Base-by-base conservation (phyloP, 441 rosid species). In the Isatis lusitanica region DNA sequence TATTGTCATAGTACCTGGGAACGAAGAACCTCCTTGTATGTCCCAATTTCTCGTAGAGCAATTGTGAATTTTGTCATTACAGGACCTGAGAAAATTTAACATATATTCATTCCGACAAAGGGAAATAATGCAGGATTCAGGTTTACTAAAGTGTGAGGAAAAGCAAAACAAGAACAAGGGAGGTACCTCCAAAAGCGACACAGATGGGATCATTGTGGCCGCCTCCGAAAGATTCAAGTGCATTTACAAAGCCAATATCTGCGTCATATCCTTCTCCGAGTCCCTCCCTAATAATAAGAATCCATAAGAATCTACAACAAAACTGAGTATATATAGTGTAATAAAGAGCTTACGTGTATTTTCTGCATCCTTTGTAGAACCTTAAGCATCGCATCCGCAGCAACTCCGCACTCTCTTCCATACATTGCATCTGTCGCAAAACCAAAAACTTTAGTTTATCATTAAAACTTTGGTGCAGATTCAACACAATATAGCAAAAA, bases 1-100 rank as follows among this genome's bases (percentile, higher is more conserved):
- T 36, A 53, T 60, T 10, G 72, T 38, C 47, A 35, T 33, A 63
- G 59, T 78, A 93, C 98, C 99, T 86, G 86, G 31, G 99, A 89
- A 48, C 98, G 97, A 81, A 96, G 98, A 63, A 89, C 97, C 84
- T 93, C 99, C 80, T 96, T 93, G 85, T 90, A 93, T 24, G 99
- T 88, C 21, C 97, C 97, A 61, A 96, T 90, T 85, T 96, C 99
- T 81, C 97, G 89, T 84, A 96, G 84, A 48, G 99, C 99, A 84
- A 93, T 87, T 16, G 96, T 91, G 67, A 90, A 96, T 77, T 96
- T 96, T 60, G 97, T 88, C 98, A 96, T 93, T 42, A 90, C 99
- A 69, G 99, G 98, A 61, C 99, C 97, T 96, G 78, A 43, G 74
- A 10, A 74, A 59, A 18, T 8, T 5, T 31, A 74, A 67, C 30